phyloP scores from a whole-genome alignment of 2,329 filamentous ascomycete genomes.

The Cercospora sp. region DNA sequence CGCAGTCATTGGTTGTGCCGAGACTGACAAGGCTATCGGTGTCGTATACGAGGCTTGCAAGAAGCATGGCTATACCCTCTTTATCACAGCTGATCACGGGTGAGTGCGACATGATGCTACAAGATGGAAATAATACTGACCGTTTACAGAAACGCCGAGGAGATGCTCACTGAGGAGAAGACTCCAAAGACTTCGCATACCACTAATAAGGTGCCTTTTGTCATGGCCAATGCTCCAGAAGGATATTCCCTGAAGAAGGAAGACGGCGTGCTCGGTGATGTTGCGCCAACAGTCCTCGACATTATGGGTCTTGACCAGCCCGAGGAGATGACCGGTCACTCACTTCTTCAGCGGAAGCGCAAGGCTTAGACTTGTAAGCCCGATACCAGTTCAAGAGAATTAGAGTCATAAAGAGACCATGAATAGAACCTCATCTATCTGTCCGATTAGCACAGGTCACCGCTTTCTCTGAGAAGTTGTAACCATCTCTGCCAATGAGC shows the following conservation, averaged over 20 bases:
- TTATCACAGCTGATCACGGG: slow-evolving; percentile 91
- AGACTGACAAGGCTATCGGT: slow-evolving; percentile 92
- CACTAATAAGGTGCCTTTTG: slow-evolving; percentile 94
- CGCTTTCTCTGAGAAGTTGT: neutral
- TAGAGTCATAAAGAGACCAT: neutral
- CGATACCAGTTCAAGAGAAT: neutral
- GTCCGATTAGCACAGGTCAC: neutral
- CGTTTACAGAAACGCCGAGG: slow-evolving; percentile 76
- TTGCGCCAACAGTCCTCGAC: slow-evolving; percentile 88
- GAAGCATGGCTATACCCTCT: slow-evolving; percentile 87
- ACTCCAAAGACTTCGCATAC: slow-evolving; percentile 98
- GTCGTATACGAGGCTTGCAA: slow-evolving; percentile 91
- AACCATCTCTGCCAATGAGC: too few species aligned
- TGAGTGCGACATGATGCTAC: neutral
- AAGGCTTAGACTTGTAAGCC: neutral
- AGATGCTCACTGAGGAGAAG: slow-evolving; percentile 96
- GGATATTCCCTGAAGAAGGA: slow-evolving; percentile 83
- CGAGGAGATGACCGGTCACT: slow-evolving; percentile 86
- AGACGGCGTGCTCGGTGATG: slow-evolving; percentile 90
- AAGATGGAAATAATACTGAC: neutral
- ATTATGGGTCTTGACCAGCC: slow-evolving; percentile 90
- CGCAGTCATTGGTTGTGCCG: slow-evolving; percentile 77
- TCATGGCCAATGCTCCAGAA: slow-evolving; percentile 95
- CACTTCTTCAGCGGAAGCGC: slow-evolving; percentile 70
- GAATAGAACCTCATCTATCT: neutral